A percentile compares a stretch with the other conserved stretches of the same genome.
These are phyloP conservation scores for Hymenoscyphus scutula DNA, from an alignment of 2,329 filamentous ascomycete species.

Conservation along the genomic window DNA sequence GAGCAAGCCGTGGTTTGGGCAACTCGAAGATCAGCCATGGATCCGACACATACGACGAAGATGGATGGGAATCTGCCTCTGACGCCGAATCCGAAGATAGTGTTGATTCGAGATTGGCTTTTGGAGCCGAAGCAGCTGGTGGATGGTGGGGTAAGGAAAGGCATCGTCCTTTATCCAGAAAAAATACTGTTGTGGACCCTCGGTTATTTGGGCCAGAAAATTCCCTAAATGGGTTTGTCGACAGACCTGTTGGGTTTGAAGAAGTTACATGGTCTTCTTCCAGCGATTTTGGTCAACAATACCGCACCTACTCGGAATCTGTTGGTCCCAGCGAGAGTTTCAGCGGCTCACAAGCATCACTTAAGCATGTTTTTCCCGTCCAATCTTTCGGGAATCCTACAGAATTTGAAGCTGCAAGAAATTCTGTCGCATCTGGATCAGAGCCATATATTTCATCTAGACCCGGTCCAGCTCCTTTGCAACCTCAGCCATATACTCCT, in stretches of 20 bases:
- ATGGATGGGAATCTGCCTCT: slow-evolving; percentile 58
- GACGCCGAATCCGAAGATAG: slow-evolving; percentile 52
- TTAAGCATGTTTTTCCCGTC: slow-evolving; percentile 66
- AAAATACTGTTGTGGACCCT: slow-evolving; percentile 55
- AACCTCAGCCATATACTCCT: slow-evolving; percentile 76
- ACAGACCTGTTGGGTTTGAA: slow-evolving; percentile 55
- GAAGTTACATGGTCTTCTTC: slow-evolving; percentile 37
- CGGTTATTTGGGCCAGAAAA: slow-evolving; percentile 58
- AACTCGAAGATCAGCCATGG: slow-evolving; percentile 34
- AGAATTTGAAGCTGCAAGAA: slow-evolving; percentile 56
- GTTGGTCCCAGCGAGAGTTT: slow-evolving; percentile 37
- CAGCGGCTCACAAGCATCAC: slow-evolving; percentile 39
- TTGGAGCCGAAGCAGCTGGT: slow-evolving; percentile 45
- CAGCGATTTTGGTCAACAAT: slow-evolving; percentile 33
- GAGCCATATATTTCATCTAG: slow-evolving; percentile 44
- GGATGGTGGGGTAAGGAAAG: slow-evolving; percentile 35
- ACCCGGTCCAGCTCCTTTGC: slow-evolving; percentile 66
- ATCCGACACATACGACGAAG: slow-evolving; percentile 42
- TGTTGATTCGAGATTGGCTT: slow-evolving; percentile 58
- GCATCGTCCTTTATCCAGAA: slow-evolving; percentile 37
- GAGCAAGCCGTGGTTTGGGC: slow-evolving; percentile 27
- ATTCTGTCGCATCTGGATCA: slow-evolving; percentile 46
- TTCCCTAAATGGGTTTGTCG: slow-evolving; percentile 56
- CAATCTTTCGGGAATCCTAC: slow-evolving; percentile 62
- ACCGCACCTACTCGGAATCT: slow-evolving; percentile 14